Percentiles rank a stretch among this genome's conserved stretches.
Evolutionary conservation across 108 stramenopile species (phyloP).

Genomic region (Pseudonitzschia multiseries): DNA sequence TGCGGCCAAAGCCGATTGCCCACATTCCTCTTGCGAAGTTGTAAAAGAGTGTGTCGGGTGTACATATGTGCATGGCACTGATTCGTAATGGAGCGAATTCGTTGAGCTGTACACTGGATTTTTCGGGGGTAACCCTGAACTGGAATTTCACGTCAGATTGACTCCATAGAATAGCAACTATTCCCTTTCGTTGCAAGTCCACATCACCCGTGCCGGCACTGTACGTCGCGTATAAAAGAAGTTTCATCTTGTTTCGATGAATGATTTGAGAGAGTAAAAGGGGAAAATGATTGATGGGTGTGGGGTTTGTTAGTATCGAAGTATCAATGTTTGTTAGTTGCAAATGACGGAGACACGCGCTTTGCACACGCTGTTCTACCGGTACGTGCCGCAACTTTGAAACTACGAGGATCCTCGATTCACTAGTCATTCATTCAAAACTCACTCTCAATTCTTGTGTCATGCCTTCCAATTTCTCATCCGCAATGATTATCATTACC

Average conservation of each 20-base stretch:
- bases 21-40: background rate
- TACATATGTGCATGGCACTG: constrained; percentile 3
- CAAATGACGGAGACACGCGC: too few species aligned
- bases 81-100: background rate
- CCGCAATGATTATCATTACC: background rate
- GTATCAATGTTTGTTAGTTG: background rate
- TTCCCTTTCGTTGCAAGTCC: constrained; percentile 7
- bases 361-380: too few species aligned
- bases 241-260: too few species aligned
- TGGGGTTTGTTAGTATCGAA: background rate
- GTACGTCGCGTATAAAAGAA: constrained; percentile 1
- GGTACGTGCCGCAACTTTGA: background rate
- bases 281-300: background rate
- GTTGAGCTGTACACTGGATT: background rate
- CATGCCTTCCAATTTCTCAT: background rate
- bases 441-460: background rate
- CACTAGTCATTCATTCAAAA: background rate
- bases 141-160: background rate
- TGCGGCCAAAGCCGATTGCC: background rate
- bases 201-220: background rate
- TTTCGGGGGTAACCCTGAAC: background rate
- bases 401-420: background rate
- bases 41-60: constrained; percentile 1
- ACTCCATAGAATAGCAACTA: background rate
- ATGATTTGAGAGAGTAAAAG: background rate